Evolutionary conservation across 2,329 filamentous ascomycete species (phyloP).

Genomic region (Kalaharituber pfeilii): DNA sequence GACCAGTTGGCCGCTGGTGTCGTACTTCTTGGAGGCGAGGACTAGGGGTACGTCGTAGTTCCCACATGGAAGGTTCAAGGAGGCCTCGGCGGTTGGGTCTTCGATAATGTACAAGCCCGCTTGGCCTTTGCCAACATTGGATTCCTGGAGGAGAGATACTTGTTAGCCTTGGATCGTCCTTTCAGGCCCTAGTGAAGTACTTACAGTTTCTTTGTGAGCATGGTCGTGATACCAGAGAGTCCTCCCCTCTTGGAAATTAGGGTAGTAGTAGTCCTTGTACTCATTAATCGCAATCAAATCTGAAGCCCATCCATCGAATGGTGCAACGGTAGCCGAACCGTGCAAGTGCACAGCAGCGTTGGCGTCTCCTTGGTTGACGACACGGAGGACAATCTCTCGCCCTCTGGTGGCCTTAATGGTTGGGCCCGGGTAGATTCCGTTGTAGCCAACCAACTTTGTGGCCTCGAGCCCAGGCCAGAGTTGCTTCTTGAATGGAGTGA

Average conservation of each 20-base stretch:
- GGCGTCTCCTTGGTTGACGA: slow-evolving; percentile 34
- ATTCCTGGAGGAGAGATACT: slow-evolving; percentile 22
- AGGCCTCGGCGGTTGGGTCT: slow-evolving; percentile 33
- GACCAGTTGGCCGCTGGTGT: slow-evolving; percentile 33
- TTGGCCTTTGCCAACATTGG: slow-evolving; percentile 40
- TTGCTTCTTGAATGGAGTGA: slow-evolving; percentile 29
- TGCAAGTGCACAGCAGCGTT: slow-evolving; percentile 38
- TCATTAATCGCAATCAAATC: slow-evolving; percentile 35
- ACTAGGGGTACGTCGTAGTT: slow-evolving; percentile 37
- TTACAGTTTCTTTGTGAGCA: slow-evolving; percentile 22
- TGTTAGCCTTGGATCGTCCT: not conserved
- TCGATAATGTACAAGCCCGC: slow-evolving; percentile 39
- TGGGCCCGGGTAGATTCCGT: slow-evolving; percentile 39
- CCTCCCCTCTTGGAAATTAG: slow-evolving; percentile 37
- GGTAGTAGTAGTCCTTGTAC: slow-evolving; percentile 47
- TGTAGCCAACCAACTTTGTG: slow-evolving; percentile 34
- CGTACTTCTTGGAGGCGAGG: slow-evolving; percentile 36
- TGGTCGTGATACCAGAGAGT: slow-evolving; percentile 40
- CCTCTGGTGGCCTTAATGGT: slow-evolving; percentile 35
- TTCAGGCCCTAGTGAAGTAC: not conserved
- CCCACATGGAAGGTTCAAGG: slow-evolving; percentile 32
- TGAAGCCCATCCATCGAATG: slow-evolving; percentile 22
- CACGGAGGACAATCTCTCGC: slow-evolving; percentile 30
- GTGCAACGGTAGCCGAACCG: slow-evolving; percentile 32
- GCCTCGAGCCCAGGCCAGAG: slow-evolving; percentile 30